Percentiles rank a stretch among this genome's conserved stretches.
Evolutionary conservation across 1,139 yeast genomes (phyloP).

Genomic region (Citeromyces siamensis): DNA sequence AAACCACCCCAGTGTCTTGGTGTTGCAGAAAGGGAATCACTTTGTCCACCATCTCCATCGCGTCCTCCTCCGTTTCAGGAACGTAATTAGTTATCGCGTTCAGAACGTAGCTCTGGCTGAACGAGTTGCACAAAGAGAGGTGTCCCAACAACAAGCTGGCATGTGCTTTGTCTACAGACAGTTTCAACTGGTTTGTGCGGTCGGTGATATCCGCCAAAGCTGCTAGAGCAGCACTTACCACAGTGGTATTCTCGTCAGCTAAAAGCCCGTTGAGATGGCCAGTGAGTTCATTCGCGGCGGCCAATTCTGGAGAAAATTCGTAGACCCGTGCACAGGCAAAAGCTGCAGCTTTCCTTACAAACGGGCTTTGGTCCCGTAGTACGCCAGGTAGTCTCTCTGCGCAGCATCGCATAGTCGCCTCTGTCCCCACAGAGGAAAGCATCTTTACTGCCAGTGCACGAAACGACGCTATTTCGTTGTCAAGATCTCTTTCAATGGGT

Average conservation of each 20-base stretch:
- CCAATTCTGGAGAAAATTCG: constrained; percentile 37
- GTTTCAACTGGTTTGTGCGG: constrained; percentile 29
- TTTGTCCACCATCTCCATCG: constrained; percentile 54
- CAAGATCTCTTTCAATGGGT: constrained; percentile 37
- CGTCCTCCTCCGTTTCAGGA: constrained; percentile 58
- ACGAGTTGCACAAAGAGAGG: constrained; percentile 53
- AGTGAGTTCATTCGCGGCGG: constrained; percentile 33
- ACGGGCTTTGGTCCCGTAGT: constrained; percentile 41
- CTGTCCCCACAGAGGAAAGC: constrained; percentile 36
- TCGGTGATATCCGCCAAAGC: constrained; percentile 60
- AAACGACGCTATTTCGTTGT: constrained; percentile 24
- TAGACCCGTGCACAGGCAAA: constrained; percentile 59
- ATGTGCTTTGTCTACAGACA: constrained; percentile 45
- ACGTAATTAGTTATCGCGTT: constrained; percentile 58
- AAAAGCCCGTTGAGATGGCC: constrained; percentile 46
- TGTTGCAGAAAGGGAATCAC: constrained; percentile 68
- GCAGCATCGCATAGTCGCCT: constrained; percentile 39
- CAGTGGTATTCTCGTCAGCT: constrained; percentile 43
- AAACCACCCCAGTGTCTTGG: constrained; percentile 70
- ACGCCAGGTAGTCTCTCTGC: constrained; percentile 23
- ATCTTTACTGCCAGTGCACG: constrained; percentile 54
- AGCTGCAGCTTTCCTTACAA: constrained; percentile 59
- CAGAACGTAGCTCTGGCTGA: constrained; percentile 69
- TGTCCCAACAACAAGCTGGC: constrained; percentile 37
- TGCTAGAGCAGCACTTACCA: constrained; percentile 65